A percentile compares a stretch with the other conserved stretches of the same genome.
These are phyloP conservation scores for Phytomonas sp. DNA, from an alignment of 208 protist genomes.

Conservation along the genomic window DNA sequence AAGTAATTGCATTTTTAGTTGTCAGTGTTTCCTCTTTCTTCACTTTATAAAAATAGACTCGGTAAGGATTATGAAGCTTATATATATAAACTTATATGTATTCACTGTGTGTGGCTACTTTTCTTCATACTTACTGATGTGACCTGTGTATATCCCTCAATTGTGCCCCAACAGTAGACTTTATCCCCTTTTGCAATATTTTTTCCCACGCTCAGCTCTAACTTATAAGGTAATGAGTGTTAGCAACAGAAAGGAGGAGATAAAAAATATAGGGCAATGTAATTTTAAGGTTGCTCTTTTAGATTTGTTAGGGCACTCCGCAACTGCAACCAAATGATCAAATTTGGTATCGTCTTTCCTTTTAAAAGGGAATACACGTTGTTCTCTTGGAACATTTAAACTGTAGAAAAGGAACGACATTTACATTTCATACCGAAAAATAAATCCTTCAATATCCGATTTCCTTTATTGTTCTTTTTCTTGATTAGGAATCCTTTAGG, in stretches of 20 bases:
- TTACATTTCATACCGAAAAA: background rate
- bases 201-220: background rate
- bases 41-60: conserved; percentile 1
- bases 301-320: background rate
- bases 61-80: conserved; percentile 11
- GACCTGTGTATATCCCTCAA: background rate
- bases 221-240: background rate
- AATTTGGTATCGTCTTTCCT: background rate
- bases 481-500: background rate
- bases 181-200: background rate
- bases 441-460: background rate
- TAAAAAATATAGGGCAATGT: background rate
- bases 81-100: background rate
- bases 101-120: background rate
- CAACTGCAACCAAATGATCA: background rate
- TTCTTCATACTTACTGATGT: background rate
- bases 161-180: background rate
- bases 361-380: background rate
- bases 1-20: too few relatives aligned
- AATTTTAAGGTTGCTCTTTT: background rate
- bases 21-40: background rate
- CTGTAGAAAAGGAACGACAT: background rate
- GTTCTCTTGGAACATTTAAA: background rate
- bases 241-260: background rate
- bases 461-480: background rate